These are phyloP conservation scores for Planoprotostelium fungivorum DNA, from an alignment of 78 protist species.

Conservation along the genomic window DNA sequence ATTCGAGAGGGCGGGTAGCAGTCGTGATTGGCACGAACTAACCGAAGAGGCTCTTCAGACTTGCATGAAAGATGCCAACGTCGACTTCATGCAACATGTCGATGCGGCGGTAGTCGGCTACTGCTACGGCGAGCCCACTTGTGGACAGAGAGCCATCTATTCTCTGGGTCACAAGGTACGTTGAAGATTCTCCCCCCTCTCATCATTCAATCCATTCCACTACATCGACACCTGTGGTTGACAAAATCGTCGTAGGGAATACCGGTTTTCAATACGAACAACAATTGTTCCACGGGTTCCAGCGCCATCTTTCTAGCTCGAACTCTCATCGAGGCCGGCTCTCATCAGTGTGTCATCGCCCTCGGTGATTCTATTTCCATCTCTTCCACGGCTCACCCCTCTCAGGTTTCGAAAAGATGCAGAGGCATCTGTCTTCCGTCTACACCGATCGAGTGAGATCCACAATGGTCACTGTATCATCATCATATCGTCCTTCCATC, in stretches of 20 bases:
- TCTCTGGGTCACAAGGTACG: conserved; percentile 20
- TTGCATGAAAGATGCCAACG: conserved; percentile 16
- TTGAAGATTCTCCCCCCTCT: too few relatives aligned
- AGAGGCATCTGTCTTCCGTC: conserved; percentile 5
- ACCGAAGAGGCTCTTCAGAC: conserved; percentile 7
- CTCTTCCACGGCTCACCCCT: neutral
- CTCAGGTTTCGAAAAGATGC: conserved; percentile 43
- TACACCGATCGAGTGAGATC: neutral
- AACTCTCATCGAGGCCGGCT: conserved; percentile 9
- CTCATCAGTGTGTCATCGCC: conserved; percentile 32
- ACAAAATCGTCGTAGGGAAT: neutral
- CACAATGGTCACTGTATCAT: too few relatives aligned
- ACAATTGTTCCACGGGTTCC: conserved; percentile 48
- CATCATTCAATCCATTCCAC: too few relatives aligned
- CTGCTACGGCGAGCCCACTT: conserved; percentile 38
- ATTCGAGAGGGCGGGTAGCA: neutral
- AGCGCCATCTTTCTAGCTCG: conserved; percentile 28
- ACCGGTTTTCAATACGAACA: conserved; percentile 37
- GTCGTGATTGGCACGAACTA: conserved; percentile 3
- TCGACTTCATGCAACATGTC: conserved; percentile 5
- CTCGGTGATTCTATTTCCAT: conserved; percentile 3
- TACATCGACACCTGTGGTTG: neutral
- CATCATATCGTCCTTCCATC: too few relatives aligned
- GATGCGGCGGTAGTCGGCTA: conserved; percentile 31
- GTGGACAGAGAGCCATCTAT: conserved; percentile 44